These are phyloP conservation scores for Vaccinium vitisidaea DNA, from an alignment of 148 eudicot species.

Conservation along the genomic window DNA sequence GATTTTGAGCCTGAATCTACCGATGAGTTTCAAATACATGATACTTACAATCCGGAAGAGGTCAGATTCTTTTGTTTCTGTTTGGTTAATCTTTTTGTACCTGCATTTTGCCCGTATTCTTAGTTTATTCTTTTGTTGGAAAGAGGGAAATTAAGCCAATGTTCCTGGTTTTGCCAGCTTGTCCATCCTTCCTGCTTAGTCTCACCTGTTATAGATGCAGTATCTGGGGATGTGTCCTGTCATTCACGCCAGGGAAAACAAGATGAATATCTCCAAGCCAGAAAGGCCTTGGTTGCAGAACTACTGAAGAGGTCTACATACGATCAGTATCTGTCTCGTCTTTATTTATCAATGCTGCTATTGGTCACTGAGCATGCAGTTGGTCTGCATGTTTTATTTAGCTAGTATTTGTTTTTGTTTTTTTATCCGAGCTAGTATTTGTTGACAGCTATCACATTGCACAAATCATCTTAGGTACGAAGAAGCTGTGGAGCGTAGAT, in stretches of 20 bases:
- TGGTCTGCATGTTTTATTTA: background rate
- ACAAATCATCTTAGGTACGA: constrained; percentile 51
- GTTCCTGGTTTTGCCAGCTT: constrained; percentile 4
- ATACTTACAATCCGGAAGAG: background rate
- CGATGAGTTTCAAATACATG: background rate
- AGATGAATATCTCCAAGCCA: background rate
- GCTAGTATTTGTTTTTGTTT: background rate
- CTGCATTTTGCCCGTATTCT: background rate
- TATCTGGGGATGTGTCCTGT: constrained; percentile 1
- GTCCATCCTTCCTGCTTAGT: background rate
- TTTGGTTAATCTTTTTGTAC: background rate
- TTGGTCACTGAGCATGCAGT: background rate
- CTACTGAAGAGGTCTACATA: background rate
- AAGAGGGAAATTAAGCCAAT: background rate
- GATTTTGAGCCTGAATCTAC: background rate
- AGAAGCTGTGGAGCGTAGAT: constrained; percentile 71
- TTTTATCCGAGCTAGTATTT: background rate
- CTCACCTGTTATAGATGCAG: background rate
- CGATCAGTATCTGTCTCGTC: background rate
- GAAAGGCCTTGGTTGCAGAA: background rate
- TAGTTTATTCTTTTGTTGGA: background rate
- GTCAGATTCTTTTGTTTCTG: background rate
- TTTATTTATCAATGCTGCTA: background rate
- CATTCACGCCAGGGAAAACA: background rate
- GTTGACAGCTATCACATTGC: background rate